A percentile compares a stretch with the other conserved stretches of the same genome.
These are phyloP conservation scores for Gossypium davidsonii DNA, from an alignment of 441 rosid species.

Conservation along the genomic window DNA sequence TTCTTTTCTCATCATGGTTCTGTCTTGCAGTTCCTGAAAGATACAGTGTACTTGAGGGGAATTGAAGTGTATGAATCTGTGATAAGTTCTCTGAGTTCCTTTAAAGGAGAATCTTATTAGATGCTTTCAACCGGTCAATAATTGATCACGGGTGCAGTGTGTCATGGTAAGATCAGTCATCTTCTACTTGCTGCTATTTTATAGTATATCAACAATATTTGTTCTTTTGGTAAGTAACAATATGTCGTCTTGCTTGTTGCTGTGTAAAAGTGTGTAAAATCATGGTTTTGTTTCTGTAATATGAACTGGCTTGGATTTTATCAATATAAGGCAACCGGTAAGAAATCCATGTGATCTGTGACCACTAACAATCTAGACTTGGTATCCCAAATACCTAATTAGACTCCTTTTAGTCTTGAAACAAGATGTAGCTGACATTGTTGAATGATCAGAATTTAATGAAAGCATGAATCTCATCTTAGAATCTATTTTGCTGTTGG, in stretches of 20 bases:
- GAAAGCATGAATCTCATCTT: neutral
- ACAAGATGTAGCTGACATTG: neutral
- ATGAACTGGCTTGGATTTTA: neutral
- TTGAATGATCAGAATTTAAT: neutral
- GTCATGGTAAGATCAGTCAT: slow-evolving; percentile 8
- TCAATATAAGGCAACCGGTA: neutral
- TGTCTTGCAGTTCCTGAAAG: slow-evolving; percentile 59
- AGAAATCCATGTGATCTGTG: neutral
- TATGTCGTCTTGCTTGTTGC: neutral
- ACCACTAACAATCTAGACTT: neutral
- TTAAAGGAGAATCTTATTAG: slow-evolving; percentile 39
- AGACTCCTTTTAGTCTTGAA: neutral
- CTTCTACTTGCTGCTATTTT: neutral
- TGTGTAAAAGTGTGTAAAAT: neutral
- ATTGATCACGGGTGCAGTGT: neutral
- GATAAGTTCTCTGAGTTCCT: slow-evolving; percentile 58
- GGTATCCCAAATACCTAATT: too few relatives aligned
- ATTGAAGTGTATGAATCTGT: slow-evolving; percentile 69
- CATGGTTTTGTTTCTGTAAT: neutral
- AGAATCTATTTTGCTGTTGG: neutral
- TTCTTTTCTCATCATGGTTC: neutral
- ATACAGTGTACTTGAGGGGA: slow-evolving; percentile 62
- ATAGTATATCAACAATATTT: neutral
- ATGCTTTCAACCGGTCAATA: slow-evolving; percentile 11
- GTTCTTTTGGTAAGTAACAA: neutral